Conservation (phyloP, 495 filamentous ascomycete genomes). For the Lepraria neglecta region DNA sequence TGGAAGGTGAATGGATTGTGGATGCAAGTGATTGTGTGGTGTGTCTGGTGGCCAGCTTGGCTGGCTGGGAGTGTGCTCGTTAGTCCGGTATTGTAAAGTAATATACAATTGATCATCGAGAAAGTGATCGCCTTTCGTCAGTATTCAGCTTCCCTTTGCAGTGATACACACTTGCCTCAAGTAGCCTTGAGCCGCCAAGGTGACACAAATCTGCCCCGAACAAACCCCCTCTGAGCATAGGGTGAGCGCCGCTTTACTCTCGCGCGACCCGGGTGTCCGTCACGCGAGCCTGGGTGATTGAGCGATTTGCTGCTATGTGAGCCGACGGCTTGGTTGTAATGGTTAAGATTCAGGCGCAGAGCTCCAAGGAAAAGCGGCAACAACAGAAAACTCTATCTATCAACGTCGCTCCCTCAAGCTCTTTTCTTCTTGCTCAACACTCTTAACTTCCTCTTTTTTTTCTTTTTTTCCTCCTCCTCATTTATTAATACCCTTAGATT, state of each 20-base stretch:
- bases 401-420: background rate
- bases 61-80: slow-evolving; percentile 54
- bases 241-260: too few species aligned
- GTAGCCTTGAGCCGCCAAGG: slow-evolving; percentile 13
- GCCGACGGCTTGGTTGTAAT: too few species aligned
- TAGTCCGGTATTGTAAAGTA: slow-evolving; percentile 22
- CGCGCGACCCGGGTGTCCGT: too few species aligned
- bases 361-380: too few species aligned
- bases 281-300: too few species aligned
- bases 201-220: too few species aligned
- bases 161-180: slow-evolving; percentile 29
- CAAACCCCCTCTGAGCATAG: too few species aligned
- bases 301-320: too few species aligned
- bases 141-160: slow-evolving; percentile 27
- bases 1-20: slow-evolving; percentile 92
- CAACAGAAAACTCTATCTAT: background rate
- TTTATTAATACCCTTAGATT: background rate
- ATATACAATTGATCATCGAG: too few species aligned
- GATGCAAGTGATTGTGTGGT: slow-evolving; percentile 87
- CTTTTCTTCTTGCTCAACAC: background rate
- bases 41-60: slow-evolving; percentile 99
- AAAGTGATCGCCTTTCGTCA: slow-evolving; percentile 17
- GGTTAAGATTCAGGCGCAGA: too few species aligned
- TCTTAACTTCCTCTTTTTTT: background rate
- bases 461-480: background rate